phyloP scores from a whole-genome alignment of 371 early-diverging fungal species.

The Syncephalastrum racemosum region DNA sequence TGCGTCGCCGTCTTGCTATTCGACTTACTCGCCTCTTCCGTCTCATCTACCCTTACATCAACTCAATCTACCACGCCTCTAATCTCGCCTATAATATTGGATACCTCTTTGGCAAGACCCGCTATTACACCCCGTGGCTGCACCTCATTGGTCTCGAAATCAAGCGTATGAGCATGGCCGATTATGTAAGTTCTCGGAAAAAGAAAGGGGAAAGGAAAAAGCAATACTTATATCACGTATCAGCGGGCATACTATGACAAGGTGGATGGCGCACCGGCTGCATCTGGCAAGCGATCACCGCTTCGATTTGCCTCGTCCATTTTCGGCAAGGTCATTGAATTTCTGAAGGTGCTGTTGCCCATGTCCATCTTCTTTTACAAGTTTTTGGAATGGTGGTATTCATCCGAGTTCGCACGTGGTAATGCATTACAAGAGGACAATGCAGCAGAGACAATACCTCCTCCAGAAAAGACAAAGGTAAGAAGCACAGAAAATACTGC shows the following conservation, averaged over 20 bases:
- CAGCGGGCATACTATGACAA: constrained; percentile 47
- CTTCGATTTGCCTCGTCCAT: constrained; percentile 22
- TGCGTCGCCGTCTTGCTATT: constrained; percentile 26
- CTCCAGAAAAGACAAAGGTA: constrained; percentile 67
- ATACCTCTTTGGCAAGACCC: constrained; percentile 81
- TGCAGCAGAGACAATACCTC: constrained; percentile 41
- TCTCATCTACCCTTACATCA: constrained; percentile 66
- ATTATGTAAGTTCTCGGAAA: constrained; percentile 65
- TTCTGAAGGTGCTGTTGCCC: constrained; percentile 77
- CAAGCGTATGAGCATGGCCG: constrained; percentile 75
- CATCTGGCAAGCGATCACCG: constrained; percentile 12
- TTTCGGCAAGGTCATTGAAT: constrained; percentile 62
- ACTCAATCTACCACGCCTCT: constrained; percentile 62
- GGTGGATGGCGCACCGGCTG: constrained; percentile 11
- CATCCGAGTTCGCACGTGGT: constrained; percentile 66
- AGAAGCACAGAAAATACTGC: neutral
- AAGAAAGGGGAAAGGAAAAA: neutral
- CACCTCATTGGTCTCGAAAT: constrained; percentile 73
- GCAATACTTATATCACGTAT: neutral
- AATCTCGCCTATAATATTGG: constrained; percentile 70
- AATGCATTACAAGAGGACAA: constrained; percentile 34
- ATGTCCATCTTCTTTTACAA: constrained; percentile 90
- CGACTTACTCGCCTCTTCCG: constrained; percentile 52
- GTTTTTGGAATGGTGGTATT: constrained; percentile 96
- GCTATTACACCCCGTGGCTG: constrained; percentile 81